A percentile compares a stretch with the other conserved stretches of the same genome.
Conservation (phyloP, 2,329 filamentous ascomycete species). For the Fusarium kyushuense region DNA sequence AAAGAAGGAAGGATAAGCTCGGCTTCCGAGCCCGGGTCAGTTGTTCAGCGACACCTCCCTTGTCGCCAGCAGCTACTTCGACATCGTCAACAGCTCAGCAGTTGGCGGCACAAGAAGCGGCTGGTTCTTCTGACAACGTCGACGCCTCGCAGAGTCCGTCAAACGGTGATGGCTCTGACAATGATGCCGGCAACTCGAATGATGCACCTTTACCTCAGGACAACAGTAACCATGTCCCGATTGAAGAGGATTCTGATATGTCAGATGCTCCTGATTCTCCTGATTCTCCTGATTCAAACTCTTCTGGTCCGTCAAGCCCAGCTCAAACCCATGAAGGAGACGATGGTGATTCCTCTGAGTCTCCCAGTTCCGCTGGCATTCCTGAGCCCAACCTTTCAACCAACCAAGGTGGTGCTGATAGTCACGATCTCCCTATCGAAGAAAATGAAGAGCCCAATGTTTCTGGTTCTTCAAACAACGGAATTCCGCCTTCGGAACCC, state of each 20-base stretch:
- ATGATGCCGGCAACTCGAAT: neutral
- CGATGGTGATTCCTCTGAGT: neutral
- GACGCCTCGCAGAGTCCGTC: neutral
- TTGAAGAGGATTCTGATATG: neutral
- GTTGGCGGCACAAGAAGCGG: too few relatives aligned
- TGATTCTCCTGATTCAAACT: neutral
- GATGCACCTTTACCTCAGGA: neutral
- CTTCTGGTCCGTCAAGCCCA: neutral
- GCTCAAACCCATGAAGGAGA: neutral
- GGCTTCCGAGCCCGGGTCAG: neutral
- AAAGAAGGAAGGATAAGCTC: slow-evolving; percentile 4
- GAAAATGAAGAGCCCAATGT: neutral
- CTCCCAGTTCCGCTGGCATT: neutral
- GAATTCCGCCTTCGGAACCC: neutral
- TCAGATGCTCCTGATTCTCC: slow-evolving; percentile 3
- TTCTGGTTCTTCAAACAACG: neutral
- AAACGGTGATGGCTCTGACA: neutral
- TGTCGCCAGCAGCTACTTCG: neutral
- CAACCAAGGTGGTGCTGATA: neutral
- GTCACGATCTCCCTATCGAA: neutral
- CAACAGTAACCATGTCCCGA: neutral
- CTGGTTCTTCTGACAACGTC: neutral
- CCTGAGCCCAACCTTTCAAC: neutral
- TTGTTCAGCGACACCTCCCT: neutral
- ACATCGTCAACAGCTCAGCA: too few relatives aligned